Base-by-base conservation (phyloP, 306 rosid genomes). In the Rosa chinensis region DNA sequence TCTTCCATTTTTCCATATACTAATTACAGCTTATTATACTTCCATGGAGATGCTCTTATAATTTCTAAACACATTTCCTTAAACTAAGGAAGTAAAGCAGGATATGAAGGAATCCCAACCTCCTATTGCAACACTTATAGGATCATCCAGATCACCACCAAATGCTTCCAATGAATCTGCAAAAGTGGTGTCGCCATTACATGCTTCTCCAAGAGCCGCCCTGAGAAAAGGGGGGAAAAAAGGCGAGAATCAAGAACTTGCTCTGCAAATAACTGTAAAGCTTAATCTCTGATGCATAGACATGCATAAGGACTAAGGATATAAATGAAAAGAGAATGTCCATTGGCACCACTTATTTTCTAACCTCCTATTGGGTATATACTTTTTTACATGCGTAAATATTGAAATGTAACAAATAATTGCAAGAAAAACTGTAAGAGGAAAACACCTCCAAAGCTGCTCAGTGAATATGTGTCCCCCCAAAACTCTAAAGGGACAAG, bases 61-160 rank as follows among this genome's bases (percentile, higher is more conserved):
- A 58, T 52, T 52, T 74, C 11, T 7, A 59, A 59, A 61, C 78
- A 73, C 79, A 73, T 61, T 49, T 73, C 77, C 48, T 3, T 11
- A 70, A 69, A 40, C 80, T 68, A 47, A 83, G 70, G 45, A 80
- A 80, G 75, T 69, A 80, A 77, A 47, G 43, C 50, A 82, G 39
- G 72, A 75, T 45, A 79, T 52, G 80, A 82, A 59, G 40, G 74
- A 66, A 79, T 73, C 50, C 72, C 72, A 79, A 86, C 99, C 99
- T 95, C 99, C 99, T 56, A 95, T 85, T 35, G 99, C 91, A 81
- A 90, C 91, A 42, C 99, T 93, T 64, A 95, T 87, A 81, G 98
- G 99, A 87, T 95, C 99, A 70, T 95, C 99, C 53, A 76, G 88
- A 74, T 97, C 98, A 69, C 94, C 98, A 39, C 96, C 98, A 86